Base-by-base conservation (phyloP, 352 stramenopile genomes). In the Halophytophthora polymorphica region DNA sequence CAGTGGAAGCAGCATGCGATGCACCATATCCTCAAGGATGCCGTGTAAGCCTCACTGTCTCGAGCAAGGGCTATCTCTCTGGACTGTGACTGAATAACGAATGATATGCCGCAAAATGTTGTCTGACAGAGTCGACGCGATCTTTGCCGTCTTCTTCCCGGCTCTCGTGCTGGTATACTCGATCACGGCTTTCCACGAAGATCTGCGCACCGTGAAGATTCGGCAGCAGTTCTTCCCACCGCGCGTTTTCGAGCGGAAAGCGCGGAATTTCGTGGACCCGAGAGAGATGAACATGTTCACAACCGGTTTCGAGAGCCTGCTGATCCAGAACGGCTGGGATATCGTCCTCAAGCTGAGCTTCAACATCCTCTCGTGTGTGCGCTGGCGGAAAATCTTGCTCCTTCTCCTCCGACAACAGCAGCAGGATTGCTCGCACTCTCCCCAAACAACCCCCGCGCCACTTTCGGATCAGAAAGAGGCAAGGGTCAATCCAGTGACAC, bases 91-190 rank as follows among this genome's bases (percentile, higher is more conserved):
- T 17, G 13, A 17, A 2, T 17, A 17, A 38, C 13, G 13, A n/a
- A 10, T 38, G 11, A 38, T 52, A 13, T 42, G 3, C 17, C 39
- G 34, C 6, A 3, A 13, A 46, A 38, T 15, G 13, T 14, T 56
- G 25, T 29, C 29, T 17, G 6, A 21, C 34, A 74, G 68, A 29
- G 22, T 77, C 17, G 70, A 81, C 44, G 50, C 63, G 2, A 46
- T 51, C 1, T 81, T 75, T 46, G 64, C 61, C 12, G 54, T 77
- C 3, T 64, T 64, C 10, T 77, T 81, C 40, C 70, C 70, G 21
- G 60, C 58, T 0, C 28, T 71, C 3, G 56, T 64, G 6, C 40
- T 77, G 6, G n/a, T 64, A 1, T 61, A 71, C 35, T 65, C 60
- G 0, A 31, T 81, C 14, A 35, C 18, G 0, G 36, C 49, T 0